Evolutionary conservation across 2,329 filamentous ascomycete genomes (phyloP).

Genomic region (Setomelanomma holmii): DNA sequence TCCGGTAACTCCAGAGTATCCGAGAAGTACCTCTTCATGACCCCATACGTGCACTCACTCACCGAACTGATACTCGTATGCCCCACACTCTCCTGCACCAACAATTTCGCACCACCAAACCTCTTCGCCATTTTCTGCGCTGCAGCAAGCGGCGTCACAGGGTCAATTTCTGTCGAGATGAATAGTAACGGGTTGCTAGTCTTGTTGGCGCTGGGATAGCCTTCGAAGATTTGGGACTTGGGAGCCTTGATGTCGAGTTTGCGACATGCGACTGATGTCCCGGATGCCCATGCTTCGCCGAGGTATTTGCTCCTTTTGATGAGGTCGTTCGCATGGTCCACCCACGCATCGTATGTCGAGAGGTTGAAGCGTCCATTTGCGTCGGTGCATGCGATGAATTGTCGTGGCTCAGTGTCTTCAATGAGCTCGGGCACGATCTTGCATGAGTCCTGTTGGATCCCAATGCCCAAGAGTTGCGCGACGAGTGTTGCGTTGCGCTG

Average conservation of each 20-base stretch:
- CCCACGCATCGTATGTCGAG: conserved; percentile 7
- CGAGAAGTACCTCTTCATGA: conserved; percentile 14
- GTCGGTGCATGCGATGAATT: conserved; percentile 23
- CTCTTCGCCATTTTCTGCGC: conserved; percentile 19
- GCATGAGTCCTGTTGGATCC: not conserved
- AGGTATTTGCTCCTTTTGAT: conserved; percentile 12
- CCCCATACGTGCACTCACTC: conserved; percentile 16
- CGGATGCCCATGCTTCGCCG: conserved; percentile 19
- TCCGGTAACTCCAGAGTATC: conserved; percentile 9
- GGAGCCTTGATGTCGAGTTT: conserved; percentile 13
- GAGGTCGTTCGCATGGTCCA: conserved; percentile 3
- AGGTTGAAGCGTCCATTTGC: conserved; percentile 16
- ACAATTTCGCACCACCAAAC: conserved; percentile 18
- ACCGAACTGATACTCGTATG: conserved; percentile 6
- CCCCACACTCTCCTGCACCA: conserved; percentile 9
- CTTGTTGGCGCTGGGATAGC: conserved; percentile 6
- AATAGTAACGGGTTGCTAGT: conserved; percentile 19
- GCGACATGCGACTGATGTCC: conserved; percentile 9
- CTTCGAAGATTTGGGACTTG: conserved; percentile 13
- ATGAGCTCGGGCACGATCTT: not conserved
- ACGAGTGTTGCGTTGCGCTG: conserved; percentile 6
- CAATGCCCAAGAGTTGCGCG: not conserved
- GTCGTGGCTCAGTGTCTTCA: conserved; percentile 9
- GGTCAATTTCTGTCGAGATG: conserved; percentile 15
- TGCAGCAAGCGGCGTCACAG: conserved; percentile 14